phyloP scores from a whole-genome alignment of 306 rosid species.

The Acacia acuminata region DNA sequence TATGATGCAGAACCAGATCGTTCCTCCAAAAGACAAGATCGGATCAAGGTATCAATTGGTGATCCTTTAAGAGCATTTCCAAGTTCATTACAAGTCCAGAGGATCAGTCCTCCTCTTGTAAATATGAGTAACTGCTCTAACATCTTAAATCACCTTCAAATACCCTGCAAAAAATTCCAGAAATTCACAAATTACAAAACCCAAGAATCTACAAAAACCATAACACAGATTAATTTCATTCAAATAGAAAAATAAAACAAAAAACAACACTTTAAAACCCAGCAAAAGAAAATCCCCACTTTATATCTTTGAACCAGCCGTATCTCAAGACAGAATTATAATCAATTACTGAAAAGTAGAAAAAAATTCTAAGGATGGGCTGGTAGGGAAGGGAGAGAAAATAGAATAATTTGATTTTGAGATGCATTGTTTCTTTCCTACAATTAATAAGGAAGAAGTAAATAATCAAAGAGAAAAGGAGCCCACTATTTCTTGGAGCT shows the following conservation, averaged over 20 bases:
- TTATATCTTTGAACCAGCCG: not conserved
- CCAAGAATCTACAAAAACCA: not conserved
- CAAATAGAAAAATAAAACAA: not conserved
- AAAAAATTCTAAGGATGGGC: not conserved
- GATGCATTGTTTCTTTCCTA: not conserved
- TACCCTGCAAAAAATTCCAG: conserved; percentile 40
- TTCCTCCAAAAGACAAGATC: conserved; percentile 92
- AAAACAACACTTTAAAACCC: not conserved
- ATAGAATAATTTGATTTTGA: not conserved
- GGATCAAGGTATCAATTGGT: conserved; percentile 87
- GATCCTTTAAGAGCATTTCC: conserved; percentile 88
- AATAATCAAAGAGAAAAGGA: not conserved
- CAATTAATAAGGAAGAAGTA: not conserved
- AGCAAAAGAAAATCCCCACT: not conserved
- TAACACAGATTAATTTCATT: not conserved
- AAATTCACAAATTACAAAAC: not conserved
- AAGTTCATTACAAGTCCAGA: conserved; percentile 86
- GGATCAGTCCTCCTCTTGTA: conserved; percentile 90
- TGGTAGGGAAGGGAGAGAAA: not conserved
- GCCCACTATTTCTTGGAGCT: not conserved
- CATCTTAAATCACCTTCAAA: conserved; percentile 45
- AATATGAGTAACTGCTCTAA: conserved; percentile 87
- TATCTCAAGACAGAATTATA: not conserved
- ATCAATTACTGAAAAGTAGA: not conserved
- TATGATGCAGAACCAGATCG: conserved; percentile 82